phyloP scores from a whole-genome alignment of 176 grass and related monocot species.

The Rhynchospora tenuis region DNA sequence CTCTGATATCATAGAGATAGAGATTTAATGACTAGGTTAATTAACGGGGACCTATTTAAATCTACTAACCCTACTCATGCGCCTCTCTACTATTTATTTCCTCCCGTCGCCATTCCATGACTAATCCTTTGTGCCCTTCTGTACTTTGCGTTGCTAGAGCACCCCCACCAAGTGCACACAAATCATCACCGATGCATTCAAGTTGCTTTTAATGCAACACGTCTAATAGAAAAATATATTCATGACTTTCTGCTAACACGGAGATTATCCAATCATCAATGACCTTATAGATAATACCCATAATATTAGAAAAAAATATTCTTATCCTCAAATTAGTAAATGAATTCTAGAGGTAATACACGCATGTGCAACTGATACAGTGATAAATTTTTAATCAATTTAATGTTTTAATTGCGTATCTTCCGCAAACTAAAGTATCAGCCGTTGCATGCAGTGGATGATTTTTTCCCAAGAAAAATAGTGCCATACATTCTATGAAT shows the following conservation, averaged over 20 bases:
- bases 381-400: not conserved
- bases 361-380: not conserved
- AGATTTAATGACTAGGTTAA: slow-evolving; percentile 23
- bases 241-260: not conserved
- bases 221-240: too few relatives aligned
- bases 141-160: not conserved
- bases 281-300: not conserved
- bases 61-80: not conserved
- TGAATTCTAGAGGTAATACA: not conserved
- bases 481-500: too few relatives aligned
- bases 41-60: slow-evolving; percentile 12
- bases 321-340: not conserved
- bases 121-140: not conserved
- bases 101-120: not conserved
- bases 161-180: not conserved
- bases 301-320: not conserved
- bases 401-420: not conserved
- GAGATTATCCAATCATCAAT: not conserved
- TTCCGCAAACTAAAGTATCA: not conserved
- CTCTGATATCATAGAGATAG: slow-evolving; percentile 17
- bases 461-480: not conserved
- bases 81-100: not conserved
- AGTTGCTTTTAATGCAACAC: not conserved
- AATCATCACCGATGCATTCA: not conserved
- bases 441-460: not conserved